Percentiles rank a stretch among this genome's conserved stretches.
Conservation (phyloP, 371 early-diverging fungal species). For the Coemansia sp. region DNA sequence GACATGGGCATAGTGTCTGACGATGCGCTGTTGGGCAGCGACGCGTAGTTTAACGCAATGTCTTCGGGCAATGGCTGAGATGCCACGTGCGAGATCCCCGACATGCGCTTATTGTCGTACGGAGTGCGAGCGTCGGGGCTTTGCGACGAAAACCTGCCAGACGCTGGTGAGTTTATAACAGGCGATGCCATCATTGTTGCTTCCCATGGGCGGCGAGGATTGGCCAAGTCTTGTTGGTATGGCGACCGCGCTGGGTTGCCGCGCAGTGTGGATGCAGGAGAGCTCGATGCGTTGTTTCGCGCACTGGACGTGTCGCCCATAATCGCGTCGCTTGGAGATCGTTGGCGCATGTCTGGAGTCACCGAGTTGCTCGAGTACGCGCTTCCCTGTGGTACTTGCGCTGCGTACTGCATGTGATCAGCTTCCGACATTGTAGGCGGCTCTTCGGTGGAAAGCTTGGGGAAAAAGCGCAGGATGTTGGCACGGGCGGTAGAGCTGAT, state of each 20-base stretch:
- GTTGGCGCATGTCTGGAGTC: constrained; percentile 11
- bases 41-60: constrained; percentile 13
- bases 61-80: constrained; percentile 42
- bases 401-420: not conserved
- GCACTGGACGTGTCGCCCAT: not conserved
- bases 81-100: constrained; percentile 21
- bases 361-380: constrained; percentile 32
- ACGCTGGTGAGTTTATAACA: constrained; percentile 39
- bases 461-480: constrained; percentile 41
- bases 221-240: constrained; percentile 17
- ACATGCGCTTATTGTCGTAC: constrained; percentile 24
- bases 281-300: constrained; percentile 9
- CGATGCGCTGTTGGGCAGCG: not conserved
- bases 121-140: constrained; percentile 29
- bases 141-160: constrained; percentile 21
- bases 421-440: not conserved
- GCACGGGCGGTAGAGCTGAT: constrained; percentile 40
- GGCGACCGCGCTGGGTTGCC: constrained; percentile 39
- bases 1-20: constrained; percentile 1
- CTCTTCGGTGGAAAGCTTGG: constrained; percentile 30
- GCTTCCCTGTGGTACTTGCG: constrained; percentile 9
- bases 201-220: constrained; percentile 40
- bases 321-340: constrained; percentile 37
- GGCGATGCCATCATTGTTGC: constrained; percentile 34
- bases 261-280: constrained; percentile 38